phyloP scores from a whole-genome alignment of 208 protist species.

The Sergeia podlipaevii region DNA sequence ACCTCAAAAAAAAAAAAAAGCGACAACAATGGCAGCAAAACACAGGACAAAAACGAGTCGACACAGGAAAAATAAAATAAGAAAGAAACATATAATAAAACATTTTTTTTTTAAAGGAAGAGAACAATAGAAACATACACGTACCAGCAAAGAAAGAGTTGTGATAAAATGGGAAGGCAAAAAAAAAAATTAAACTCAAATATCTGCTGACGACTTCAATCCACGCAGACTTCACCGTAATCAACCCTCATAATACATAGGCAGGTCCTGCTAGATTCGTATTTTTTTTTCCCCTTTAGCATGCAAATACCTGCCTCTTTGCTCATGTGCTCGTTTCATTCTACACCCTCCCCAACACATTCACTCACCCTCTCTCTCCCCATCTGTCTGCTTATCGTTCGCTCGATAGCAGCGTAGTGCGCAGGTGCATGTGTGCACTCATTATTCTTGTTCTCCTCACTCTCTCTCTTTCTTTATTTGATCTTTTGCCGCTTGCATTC shows the following conservation, averaged over 20 bases:
- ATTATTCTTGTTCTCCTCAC: neutral
- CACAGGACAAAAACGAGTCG: neutral
- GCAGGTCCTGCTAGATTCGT: too few relatives aligned
- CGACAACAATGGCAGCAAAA: neutral
- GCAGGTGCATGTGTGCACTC: neutral
- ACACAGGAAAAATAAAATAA: conserved; percentile 9
- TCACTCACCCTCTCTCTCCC: too few relatives aligned
- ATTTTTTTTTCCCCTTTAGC: too few relatives aligned
- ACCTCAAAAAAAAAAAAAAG: conserved; percentile 6
- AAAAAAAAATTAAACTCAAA: conserved; percentile 12
- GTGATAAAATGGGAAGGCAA: conserved; percentile 13
- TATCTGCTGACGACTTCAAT: neutral
- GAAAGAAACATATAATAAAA: conserved; percentile 6
- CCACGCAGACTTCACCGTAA: too few relatives aligned
- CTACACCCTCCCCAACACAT: too few relatives aligned
- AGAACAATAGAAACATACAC: conserved; percentile 10
- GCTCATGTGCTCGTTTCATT: too few relatives aligned
- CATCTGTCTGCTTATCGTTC: too few relatives aligned
- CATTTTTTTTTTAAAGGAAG: neutral
- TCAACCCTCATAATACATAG: too few relatives aligned
- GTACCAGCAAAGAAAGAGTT: too few relatives aligned
- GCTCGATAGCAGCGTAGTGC: too few relatives aligned
- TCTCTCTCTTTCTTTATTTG: neutral
- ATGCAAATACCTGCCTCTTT: too few relatives aligned
- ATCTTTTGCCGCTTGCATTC: too few relatives aligned